Evolutionary conservation across 345 rosid genomes (phyloP), one percentile per base, ranked within the genome.

Genomic region (Eucalyptus pauciflora): DNA sequence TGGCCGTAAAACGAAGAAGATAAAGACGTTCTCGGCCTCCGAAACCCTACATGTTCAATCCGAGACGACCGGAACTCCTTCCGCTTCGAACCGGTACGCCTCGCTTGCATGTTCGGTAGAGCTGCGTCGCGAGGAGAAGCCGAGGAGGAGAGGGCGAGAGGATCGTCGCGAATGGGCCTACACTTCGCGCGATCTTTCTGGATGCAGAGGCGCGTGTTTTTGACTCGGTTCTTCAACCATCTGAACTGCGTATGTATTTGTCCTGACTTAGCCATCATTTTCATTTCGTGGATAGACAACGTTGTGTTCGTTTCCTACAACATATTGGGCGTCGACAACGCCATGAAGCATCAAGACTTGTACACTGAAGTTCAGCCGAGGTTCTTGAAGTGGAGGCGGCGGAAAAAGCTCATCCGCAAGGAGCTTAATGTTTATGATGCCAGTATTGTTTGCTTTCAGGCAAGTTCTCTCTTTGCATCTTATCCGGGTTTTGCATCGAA

Each of bases 391-490:
- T 96, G 98, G 97, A 92, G 86, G 89, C 86, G 92, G 89, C 94
- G 98, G 89, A 96, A 94, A 86, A 91, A 91, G 91, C 94, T 94
- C 87, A 95, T 96, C 89, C 89, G 92, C 41, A 86, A 94, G 88
- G 97, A 96, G 94, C 91, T 95, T 81, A 93, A 91, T 89, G 90
- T 76, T 85, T 96, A 96, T 43, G 88, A 93, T 88, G 98, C 96
- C 46, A 89, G 91, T 92, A 92, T 96, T 86, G 88, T 96, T 88
- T 96, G 98, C 90, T 95, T 96, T 89, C 98, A 96, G 98, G 97
- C 90, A 91, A 90, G 95, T 94, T 20, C 6, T 27, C 58, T 88
- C 89, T 52, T 27, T 51, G 25, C 24, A 69, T 88, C 43, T 50
- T 88, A 76, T 88, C 51, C n/a, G 33, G n/a, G 13, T 54, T 62